phyloP scores from a whole-genome alignment of 2,329 filamentous ascomycete genomes.

The Ambrosiella xylebori region DNA sequence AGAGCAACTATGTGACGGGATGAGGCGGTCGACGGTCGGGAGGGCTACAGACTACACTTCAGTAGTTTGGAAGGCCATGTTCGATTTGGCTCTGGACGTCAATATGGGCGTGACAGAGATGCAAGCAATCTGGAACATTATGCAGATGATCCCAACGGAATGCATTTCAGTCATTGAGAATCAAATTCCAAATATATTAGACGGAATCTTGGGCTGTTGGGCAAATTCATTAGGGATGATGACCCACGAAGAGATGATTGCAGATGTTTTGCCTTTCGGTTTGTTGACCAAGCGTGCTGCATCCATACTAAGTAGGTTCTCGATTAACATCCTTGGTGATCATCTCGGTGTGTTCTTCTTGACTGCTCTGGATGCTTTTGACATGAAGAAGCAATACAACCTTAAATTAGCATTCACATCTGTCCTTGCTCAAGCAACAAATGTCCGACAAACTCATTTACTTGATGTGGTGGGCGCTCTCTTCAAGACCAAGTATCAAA shows the following conservation, averaged over 20 bases:
- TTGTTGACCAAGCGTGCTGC: constrained; percentile 6
- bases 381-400: background rate
- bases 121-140: constrained; percentile 4
- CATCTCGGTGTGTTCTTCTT: background rate
- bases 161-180: background rate
- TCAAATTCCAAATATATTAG: background rate
- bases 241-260: background rate
- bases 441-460: constrained; percentile 12
- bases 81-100: constrained; percentile 1
- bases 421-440: constrained; percentile 15
- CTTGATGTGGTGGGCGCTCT: constrained; percentile 13
- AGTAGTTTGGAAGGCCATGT: constrained; percentile 11
- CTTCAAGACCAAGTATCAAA: constrained; percentile 4
- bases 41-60: constrained; percentile 4
- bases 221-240: background rate
- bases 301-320: constrained; percentile 4
- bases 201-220: constrained; percentile 1
- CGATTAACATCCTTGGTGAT: background rate
- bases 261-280: constrained; percentile 8
- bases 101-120: constrained; percentile 6
- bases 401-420: constrained; percentile 4
- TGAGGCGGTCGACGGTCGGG: constrained; percentile 5
- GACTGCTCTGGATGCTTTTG: background rate
- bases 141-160: constrained; percentile 5
- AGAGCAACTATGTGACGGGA: constrained; percentile 4